Conservation (phyloP, 805 yeast species). For the Yueomyces sp. region DNA sequence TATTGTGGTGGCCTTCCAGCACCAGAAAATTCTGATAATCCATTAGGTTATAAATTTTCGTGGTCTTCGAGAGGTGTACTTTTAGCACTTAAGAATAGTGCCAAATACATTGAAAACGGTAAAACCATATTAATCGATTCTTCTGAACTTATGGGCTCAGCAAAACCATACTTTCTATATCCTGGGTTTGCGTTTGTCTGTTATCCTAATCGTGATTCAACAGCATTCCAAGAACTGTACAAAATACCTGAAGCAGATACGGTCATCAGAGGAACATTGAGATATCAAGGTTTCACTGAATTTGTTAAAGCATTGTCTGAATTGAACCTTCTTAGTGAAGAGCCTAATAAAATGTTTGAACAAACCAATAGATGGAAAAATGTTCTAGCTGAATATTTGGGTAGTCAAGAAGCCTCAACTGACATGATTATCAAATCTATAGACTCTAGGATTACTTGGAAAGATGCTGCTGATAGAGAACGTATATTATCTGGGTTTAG, state of each 20-base stretch:
- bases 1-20: slow-evolving; percentile 99
- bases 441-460: slow-evolving; percentile 65
- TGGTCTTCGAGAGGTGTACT: slow-evolving; percentile 99
- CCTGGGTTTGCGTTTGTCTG: slow-evolving; percentile 92
- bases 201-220: slow-evolving; percentile 97
- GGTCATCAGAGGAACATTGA: slow-evolving; percentile 89
- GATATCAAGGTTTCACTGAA: slow-evolving; percentile 98
- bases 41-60: slow-evolving; percentile 96
- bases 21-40: slow-evolving; percentile 95
- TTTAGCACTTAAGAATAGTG: slow-evolving; percentile 88
- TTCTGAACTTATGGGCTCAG: slow-evolving; percentile 88
- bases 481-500: slow-evolving; percentile 79
- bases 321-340: slow-evolving; percentile 81
- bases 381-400: slow-evolving; percentile 64
- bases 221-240: slow-evolving; percentile 83
- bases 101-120: slow-evolving; percentile 81
- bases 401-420: slow-evolving; percentile 57
- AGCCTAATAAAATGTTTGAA: slow-evolving; percentile 41
- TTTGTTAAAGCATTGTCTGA: slow-evolving; percentile 92
- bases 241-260: slow-evolving; percentile 95
- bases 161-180: slow-evolving; percentile 88
- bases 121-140: slow-evolving; percentile 65
- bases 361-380: slow-evolving; percentile 70
- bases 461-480: slow-evolving; percentile 67
- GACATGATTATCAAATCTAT: slow-evolving; percentile 66